Evolutionary conservation across 169 alveolate species (phyloP), one percentile per base, ranked within the genome.

Genomic region (Cryptosporidium felis): DNA sequence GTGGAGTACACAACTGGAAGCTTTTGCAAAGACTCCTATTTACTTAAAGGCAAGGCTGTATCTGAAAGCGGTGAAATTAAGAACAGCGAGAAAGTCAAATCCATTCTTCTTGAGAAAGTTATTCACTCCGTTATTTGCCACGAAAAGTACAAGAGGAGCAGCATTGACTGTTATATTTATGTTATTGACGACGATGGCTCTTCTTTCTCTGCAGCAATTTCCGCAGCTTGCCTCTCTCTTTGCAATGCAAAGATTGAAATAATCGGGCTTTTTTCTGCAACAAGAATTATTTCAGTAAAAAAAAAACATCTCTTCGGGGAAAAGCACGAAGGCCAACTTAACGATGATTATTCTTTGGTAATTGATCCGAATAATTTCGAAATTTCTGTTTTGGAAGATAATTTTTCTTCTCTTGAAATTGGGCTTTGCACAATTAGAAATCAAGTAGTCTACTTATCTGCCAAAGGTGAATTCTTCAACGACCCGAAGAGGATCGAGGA

Each of bases 171-270:
- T 18, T 74, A 74, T 36, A 38, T 74, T 53, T 74, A 74, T 18
- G n/a, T 74, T 34, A 74, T 74, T 40, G 85, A 74, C 6, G 85
- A 74, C 23, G 85, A 74, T 36, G 85, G 85, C 10, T 74, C 74
- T n/a, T 46, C 85, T 12, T 74, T 74, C 3, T 53, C 85, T 30
- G 85, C 85, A 21, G 66, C 85, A 21, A 74, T 74, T n/a, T 36
- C 56, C 18, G 49, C 74, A 53, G 46, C 67, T 3, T 74, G 74
- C 16, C 21, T 74, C 18, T 60, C 85, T 36, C 59, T 74, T 1
- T 74, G 85, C 44, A 36, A 74, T 56, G 85, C 85, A 32, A 51
- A 74, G 14, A 49, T 74, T 56, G 85, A 74, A 38, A 51, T 74
- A 26, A 74, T 74, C 26, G 85, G 85, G 23, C 59, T 74, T 1